A percentile compares a stretch with the other conserved stretches of the same genome.
phyloP scores from a whole-genome alignment of 2,329 filamentous ascomycete species.

The Cladophialophora immunda region DNA sequence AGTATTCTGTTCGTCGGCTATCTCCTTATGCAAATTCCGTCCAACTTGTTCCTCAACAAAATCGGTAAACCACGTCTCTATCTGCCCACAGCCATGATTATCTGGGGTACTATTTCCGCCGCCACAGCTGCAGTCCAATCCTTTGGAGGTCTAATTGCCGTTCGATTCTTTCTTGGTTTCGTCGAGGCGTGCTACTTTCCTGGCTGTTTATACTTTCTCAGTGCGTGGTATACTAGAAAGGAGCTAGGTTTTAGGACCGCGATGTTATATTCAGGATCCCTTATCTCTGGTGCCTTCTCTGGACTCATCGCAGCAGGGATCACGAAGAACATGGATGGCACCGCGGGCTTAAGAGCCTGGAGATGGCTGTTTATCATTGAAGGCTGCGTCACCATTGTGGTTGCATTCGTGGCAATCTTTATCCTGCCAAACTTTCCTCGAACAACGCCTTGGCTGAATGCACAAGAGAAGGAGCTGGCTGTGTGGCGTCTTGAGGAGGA shows the following conservation, averaged over 20 bases:
- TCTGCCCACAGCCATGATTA: constrained; percentile 49
- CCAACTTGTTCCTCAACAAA: constrained; percentile 46
- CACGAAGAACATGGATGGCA: constrained; percentile 66
- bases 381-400: constrained; percentile 56
- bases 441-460: constrained; percentile 66
- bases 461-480: constrained; percentile 66
- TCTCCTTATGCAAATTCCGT: constrained; percentile 63
- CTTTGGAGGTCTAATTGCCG: constrained; percentile 52
- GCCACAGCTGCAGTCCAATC: constrained; percentile 49
- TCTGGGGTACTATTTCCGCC: constrained; percentile 48
- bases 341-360: constrained; percentile 63
- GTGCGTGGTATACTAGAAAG: constrained; percentile 53
- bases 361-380: constrained; percentile 69
- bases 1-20: constrained; percentile 66
- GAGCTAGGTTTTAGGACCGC: constrained; percentile 55
- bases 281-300: constrained; percentile 76
- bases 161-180: constrained; percentile 53
- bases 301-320: constrained; percentile 73
- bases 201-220: constrained; percentile 58
- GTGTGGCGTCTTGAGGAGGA: constrained; percentile 70
- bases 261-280: constrained; percentile 59
- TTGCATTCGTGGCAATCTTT: constrained; percentile 52
- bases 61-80: constrained; percentile 57
- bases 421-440: constrained; percentile 74
- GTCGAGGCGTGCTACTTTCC: constrained; percentile 63